Evolutionary conservation across 179 eudicot genomes (phyloP).

Genomic region (Nepenthes alata): DNA sequence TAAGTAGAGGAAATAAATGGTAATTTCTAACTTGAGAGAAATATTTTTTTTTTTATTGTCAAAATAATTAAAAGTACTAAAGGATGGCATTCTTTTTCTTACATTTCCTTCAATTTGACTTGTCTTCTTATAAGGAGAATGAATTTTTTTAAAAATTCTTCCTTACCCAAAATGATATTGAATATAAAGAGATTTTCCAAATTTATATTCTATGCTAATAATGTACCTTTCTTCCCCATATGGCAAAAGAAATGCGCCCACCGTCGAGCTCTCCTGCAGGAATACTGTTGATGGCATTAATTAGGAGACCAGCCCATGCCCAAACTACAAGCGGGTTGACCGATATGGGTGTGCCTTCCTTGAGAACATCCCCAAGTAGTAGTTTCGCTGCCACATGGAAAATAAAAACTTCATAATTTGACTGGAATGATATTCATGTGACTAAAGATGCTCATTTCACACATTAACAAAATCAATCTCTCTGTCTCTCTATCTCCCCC

Average conservation of each 20-base stretch:
- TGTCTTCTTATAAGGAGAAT: too few relatives aligned
- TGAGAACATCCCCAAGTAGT: constrained; percentile 81
- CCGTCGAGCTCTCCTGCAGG: constrained; percentile 99
- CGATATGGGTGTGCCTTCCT: constrained; percentile 77
- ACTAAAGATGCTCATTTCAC: too few relatives aligned
- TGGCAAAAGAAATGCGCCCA: constrained; percentile 83
- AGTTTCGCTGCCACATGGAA: constrained; percentile 50
- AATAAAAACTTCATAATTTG: neutral
- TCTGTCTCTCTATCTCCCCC: too few relatives aligned
- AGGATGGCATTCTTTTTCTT: too few relatives aligned
- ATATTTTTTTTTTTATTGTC: too few relatives aligned
- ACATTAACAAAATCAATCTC: too few relatives aligned
- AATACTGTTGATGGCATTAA: constrained; percentile 94
- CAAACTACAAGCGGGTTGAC: constrained; percentile 82
- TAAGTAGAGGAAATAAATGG: too few relatives aligned
- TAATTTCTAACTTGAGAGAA: too few relatives aligned
- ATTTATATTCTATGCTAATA: neutral
- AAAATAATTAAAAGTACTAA: too few relatives aligned
- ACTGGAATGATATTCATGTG: too few relatives aligned
- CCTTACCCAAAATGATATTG: neutral
- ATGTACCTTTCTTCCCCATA: constrained; percentile 93
- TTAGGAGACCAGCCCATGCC: constrained; percentile 99
- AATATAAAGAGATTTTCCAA: neutral
- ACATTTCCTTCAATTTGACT: too few relatives aligned
- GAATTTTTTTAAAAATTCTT: too few relatives aligned